Evolutionary conservation across 768 basidiomycete species (phyloP).

Genomic region (Trametes punicea): DNA sequence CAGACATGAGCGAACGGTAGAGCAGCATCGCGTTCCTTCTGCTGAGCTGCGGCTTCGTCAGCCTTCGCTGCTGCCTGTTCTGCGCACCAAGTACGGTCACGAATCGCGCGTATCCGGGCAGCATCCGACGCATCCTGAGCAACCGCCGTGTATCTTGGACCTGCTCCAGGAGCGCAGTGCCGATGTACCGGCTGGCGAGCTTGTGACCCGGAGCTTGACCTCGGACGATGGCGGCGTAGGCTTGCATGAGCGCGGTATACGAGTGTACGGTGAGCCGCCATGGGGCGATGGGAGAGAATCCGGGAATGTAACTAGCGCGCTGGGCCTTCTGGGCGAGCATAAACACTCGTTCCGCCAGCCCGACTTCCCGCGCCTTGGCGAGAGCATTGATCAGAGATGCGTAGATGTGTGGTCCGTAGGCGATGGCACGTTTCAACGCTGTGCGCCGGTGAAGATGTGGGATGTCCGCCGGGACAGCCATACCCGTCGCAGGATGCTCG

Average conservation of each 20-base stretch:
- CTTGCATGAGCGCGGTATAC: conserved; percentile 69
- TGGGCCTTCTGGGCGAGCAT: conserved; percentile 58
- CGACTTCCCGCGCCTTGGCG: conserved; percentile 49
- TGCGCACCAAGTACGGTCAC: conserved; percentile 15
- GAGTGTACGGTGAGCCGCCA: conserved; percentile 68
- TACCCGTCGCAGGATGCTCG: conserved; percentile 35
- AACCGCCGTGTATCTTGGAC: not conserved
- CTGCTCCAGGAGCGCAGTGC: not conserved
- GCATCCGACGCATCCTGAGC: conserved; percentile 27
- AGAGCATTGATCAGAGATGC: conserved; percentile 58
- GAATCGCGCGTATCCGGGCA: conserved; percentile 37
- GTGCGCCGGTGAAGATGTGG: conserved; percentile 23
- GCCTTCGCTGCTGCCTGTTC: not conserved
- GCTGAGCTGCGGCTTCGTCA: not conserved
- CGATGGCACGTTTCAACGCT: conserved; percentile 40
- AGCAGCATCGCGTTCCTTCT: conserved; percentile 29
- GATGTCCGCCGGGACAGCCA: not conserved
- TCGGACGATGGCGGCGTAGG: conserved; percentile 50
- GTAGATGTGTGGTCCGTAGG: conserved; percentile 60
- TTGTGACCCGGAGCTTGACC: conserved; percentile 18
- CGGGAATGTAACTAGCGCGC: conserved; percentile 44
- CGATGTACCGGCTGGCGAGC: conserved; percentile 1
- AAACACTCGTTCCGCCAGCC: conserved; percentile 64
- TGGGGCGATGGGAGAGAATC: conserved; percentile 32
- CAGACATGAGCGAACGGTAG: conserved; percentile 27